Evolutionary conservation across 2,329 filamentous ascomycete species (phyloP).

Genomic region (Colletotrichum scovillei): DNA sequence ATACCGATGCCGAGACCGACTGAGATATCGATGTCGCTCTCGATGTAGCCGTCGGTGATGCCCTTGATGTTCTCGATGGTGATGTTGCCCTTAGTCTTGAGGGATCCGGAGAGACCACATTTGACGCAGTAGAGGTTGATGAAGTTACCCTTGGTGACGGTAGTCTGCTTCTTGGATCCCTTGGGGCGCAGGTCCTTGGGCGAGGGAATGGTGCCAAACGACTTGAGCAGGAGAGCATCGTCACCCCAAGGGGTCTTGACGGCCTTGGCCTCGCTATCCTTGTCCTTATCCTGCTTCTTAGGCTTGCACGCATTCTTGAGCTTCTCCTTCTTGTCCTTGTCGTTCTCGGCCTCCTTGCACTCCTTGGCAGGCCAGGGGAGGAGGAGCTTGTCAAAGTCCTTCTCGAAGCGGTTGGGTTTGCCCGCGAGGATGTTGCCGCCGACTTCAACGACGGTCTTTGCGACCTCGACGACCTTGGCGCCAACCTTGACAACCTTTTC

Average conservation of each 20-base stretch:
- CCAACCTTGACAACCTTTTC: neutral
- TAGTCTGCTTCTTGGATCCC: neutral
- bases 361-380: neutral
- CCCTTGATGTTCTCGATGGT: neutral
- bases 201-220: neutral
- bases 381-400: neutral
- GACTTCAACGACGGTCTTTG: neutral
- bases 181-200: neutral
- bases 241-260: neutral
- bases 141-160: neutral
- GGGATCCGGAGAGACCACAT: neutral
- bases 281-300: neutral
- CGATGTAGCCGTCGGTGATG: neutral
- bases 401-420: neutral
- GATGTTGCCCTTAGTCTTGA: slow-evolving; percentile 1
- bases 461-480: neutral
- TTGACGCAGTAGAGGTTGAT: slow-evolving; percentile 8
- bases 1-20: slow-evolving; percentile 4
- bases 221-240: neutral
- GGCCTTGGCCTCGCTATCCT: neutral
- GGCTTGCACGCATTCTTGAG: slow-evolving; percentile 2
- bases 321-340: neutral
- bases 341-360: neutral
- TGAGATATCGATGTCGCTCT: neutral
- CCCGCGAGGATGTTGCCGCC: neutral